Conservation (phyloP, 1,139 yeast genomes). For the Geotrichum phurueaensis region DNA sequence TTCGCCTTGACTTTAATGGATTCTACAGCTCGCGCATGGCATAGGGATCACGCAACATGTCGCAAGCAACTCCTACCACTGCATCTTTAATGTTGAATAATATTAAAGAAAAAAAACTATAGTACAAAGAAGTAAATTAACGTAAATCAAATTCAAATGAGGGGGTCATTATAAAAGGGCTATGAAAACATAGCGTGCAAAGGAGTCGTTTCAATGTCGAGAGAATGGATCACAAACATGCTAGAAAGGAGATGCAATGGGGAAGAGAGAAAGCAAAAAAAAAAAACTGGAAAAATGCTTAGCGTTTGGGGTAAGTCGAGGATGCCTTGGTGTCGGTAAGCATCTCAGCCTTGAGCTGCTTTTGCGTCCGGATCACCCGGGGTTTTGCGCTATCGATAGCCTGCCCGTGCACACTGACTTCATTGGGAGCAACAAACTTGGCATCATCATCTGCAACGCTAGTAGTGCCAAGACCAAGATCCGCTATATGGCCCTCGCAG, state of each 20-base stretch:
- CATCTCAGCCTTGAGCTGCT: slow-evolving; percentile 6
- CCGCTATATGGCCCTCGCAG: background rate
- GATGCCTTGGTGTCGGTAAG: slow-evolving; percentile 8
- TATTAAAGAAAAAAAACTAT: no score
- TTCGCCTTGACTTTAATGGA: slow-evolving; percentile 36
- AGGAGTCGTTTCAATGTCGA: no score
- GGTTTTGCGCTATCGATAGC: background rate
- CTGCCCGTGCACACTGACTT: background rate
- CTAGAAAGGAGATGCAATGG: no score
- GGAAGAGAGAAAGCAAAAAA: no score
- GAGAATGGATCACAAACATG: no score
- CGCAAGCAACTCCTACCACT: background rate
- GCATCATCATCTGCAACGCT: background rate
- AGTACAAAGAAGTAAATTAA: no score
- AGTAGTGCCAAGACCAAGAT: background rate
- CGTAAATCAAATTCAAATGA: no score
- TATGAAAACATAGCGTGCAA: no score
- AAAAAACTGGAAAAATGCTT: background rate
- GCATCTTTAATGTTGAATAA: background rate
- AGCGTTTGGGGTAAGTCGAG: background rate
- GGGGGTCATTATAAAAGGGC: no score
- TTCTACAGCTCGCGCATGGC: slow-evolving; percentile 24
- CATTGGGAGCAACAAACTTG: background rate
- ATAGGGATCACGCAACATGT: background rate
- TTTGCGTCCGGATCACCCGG: slow-evolving; percentile 7